Evolutionary conservation across 495 filamentous ascomycete genomes (phyloP), one percentile per base, ranked within the genome.

Genomic region (Penicillium desertorum): DNA sequence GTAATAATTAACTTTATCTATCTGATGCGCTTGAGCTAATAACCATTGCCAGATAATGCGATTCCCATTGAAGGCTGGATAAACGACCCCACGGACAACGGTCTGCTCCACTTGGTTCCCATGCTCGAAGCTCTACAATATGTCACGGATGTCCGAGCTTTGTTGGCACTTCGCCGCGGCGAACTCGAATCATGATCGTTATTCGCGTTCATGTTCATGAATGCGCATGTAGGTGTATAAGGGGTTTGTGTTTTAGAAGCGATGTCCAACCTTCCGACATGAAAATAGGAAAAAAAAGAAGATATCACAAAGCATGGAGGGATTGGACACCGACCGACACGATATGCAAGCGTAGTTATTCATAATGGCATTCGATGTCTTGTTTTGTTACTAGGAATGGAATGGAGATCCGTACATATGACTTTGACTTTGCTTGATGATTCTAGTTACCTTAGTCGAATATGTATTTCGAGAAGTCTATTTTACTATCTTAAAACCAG

Each of bases 51-150:
- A 70, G 70, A 70, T 58, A 69, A 74, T 45, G 69, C 65, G 8
- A 67, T 72, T 56, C 69, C 73, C 4, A 70, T 69, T 49, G 70
- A 75, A 57, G 67, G 73, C 48, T 72, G 74, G 74, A 73, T 76
- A 63, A 70, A 71, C 47, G 69, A 72, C 50, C 71, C 64, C 8
- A 70, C 70, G 63, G 94, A 98, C 75, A 98, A 91, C 65, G 92
- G 94, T 65, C 78, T 98, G 34, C 78, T 96, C 67, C 90, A 97
- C 71, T 78, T 98, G 43, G 83, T 98, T 54, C 94, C 94, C n/a
- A 80, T 97, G 63, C 78, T 98, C 41, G 94, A 98, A 75, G 93
- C 89, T 25, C 75, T 98, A 67, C 95, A 98, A 73, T 95, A 96
- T 78, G 92, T 90, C 56, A 96, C 89, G 20, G 94, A 98, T 75